Conservation (phyloP, 1,139 yeast species). For the Zygosaccharomyces pseudobailii region DNA sequence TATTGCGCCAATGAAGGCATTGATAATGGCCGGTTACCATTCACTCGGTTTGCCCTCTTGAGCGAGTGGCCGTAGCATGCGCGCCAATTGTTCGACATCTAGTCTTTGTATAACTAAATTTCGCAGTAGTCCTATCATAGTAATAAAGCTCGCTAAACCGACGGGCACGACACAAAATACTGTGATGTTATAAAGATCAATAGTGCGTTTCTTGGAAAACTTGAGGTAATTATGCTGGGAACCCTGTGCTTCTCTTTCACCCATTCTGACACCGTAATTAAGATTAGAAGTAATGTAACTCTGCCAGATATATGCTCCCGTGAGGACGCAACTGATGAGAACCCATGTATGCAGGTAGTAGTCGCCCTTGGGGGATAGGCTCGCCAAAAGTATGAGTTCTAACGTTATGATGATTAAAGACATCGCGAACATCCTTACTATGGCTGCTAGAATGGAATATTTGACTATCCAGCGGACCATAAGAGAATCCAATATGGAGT, state of each 20-base stretch:
- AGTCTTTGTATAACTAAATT: slow-evolving; percentile 68
- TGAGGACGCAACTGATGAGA: slow-evolving; percentile 74
- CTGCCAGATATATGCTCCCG: slow-evolving; percentile 79
- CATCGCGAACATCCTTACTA: slow-evolving; percentile 78
- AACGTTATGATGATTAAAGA: slow-evolving; percentile 66
- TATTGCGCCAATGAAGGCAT: no score
- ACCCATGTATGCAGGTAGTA: slow-evolving; percentile 91
- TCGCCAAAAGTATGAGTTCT: slow-evolving; percentile 61
- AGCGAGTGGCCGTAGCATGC: slow-evolving; percentile 9
- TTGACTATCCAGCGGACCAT: slow-evolving; percentile 93
- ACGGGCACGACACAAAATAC: slow-evolving; percentile 97
- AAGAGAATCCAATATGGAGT: slow-evolving; percentile 79
- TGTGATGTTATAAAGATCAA: slow-evolving; percentile 77
- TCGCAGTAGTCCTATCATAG: slow-evolving; percentile 80
- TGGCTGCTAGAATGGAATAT: slow-evolving; percentile 83
- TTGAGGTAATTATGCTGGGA: slow-evolving; percentile 11
- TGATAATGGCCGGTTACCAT: background rate
- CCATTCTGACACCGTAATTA: slow-evolving; percentile 39
- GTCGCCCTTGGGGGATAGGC: slow-evolving; percentile 49
- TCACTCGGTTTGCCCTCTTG: background rate
- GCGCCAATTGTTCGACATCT: slow-evolving; percentile 49
- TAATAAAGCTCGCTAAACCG: slow-evolving; percentile 87
- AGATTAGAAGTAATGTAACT: slow-evolving; percentile 85
- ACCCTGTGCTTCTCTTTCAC: slow-evolving; percentile 4
- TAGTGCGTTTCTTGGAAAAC: slow-evolving; percentile 44